Conservation (phyloP, 2,329 filamentous ascomycete genomes). For the Neofusicoccum parvum region DNA sequence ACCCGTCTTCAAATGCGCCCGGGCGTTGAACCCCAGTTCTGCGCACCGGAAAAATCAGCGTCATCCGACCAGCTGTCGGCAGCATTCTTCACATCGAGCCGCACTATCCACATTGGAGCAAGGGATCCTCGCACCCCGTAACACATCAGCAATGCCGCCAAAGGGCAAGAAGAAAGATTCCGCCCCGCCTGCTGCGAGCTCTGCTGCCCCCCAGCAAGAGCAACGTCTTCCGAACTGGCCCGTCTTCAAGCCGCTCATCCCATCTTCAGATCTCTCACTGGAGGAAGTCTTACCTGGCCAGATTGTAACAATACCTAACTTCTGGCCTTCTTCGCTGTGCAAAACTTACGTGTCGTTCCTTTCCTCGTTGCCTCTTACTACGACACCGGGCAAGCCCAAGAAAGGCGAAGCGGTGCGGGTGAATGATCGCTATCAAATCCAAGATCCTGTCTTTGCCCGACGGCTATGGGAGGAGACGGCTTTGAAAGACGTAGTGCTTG, state of each 20-base stretch:
- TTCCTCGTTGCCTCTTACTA: constrained; percentile 68
- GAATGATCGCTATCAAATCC: constrained; percentile 85
- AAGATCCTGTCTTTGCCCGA: constrained; percentile 74
- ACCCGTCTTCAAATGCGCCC: background rate
- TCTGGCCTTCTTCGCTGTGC: constrained; percentile 76
- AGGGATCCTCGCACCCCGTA: background rate
- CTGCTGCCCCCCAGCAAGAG: background rate
- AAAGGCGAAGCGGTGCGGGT: constrained; percentile 80
- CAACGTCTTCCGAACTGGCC: constrained; percentile 66
- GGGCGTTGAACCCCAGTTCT: background rate
- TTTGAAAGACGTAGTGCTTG: constrained; percentile 61
- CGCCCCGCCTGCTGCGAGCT: constrained; percentile 8
- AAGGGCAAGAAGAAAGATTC: constrained; percentile 34
- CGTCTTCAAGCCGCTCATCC: constrained; percentile 67
- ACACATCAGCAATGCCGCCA: constrained; percentile 29
- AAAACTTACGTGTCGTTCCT: constrained; percentile 76
- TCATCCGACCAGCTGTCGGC: constrained; percentile 12
- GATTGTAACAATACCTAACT: constrained; percentile 71
- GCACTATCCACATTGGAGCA: background rate
- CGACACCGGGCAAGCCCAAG: constrained; percentile 77
- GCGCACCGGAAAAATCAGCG: background rate
- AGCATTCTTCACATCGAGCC: background rate
- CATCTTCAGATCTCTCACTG: constrained; percentile 64
- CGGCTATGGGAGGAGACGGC: constrained; percentile 77
- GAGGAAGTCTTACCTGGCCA: constrained; percentile 63